Conservation (phyloP, 306 rosid species). For the Lablab purpureus region DNA sequence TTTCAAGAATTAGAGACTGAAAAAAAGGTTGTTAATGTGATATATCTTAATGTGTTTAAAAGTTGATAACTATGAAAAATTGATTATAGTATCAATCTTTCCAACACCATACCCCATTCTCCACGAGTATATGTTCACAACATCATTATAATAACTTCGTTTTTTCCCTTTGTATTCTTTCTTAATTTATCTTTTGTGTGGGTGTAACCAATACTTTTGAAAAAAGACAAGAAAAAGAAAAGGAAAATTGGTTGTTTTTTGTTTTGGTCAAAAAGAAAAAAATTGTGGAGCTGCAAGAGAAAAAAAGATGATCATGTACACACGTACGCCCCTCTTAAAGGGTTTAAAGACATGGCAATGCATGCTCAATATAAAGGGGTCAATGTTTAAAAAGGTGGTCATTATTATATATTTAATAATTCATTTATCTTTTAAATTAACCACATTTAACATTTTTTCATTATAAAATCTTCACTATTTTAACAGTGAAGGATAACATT, state of each 20-base stretch:
- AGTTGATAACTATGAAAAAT: background rate
- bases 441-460: background rate
- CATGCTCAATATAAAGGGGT: background rate
- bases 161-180: background rate
- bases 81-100: background rate
- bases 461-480: background rate
- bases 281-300: background rate
- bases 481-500: background rate
- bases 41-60: background rate
- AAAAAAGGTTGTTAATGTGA: too few species aligned
- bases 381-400: background rate
- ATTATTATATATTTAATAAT: background rate
- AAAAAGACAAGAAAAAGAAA: background rate
- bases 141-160: background rate
- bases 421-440: background rate
- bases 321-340: background rate
- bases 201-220: background rate
- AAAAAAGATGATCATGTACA: background rate
- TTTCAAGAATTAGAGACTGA: too few species aligned
- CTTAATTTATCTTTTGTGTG: background rate
- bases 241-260: background rate
- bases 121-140: background rate
- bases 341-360: background rate
- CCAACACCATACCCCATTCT: background rate
- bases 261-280: slow-evolving; percentile 9